Conservation (phyloP, 768 basidiomycete species). For the Rhodocollybia butyracea region DNA sequence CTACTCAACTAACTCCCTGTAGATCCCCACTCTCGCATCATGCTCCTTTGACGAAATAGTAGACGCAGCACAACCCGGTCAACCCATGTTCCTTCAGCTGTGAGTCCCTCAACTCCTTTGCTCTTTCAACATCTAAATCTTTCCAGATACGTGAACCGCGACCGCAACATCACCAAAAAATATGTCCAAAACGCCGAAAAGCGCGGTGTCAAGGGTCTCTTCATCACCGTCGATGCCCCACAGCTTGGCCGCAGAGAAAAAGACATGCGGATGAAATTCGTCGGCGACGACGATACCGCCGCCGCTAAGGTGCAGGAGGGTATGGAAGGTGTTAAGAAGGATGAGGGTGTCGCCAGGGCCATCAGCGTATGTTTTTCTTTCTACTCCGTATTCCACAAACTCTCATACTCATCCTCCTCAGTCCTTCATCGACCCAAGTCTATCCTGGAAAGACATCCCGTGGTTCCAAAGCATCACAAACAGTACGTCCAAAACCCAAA, state of each 20-base stretch:
- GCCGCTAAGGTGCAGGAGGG: constrained; percentile 46
- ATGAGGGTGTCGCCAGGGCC: constrained; percentile 91
- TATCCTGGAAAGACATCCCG: constrained; percentile 81
- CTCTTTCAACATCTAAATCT: background rate
- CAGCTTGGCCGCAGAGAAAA: constrained; percentile 93
- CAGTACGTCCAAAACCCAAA: constrained; percentile 19
- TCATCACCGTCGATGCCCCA: constrained; percentile 97
- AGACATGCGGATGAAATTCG: constrained; percentile 98
- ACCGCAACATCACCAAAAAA: constrained; percentile 78
- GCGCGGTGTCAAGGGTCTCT: constrained; percentile 88
- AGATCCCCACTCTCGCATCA: constrained; percentile 95
- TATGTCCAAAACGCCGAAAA: constrained; percentile 88
- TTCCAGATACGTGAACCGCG: constrained; percentile 84
- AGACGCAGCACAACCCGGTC: constrained; percentile 76
- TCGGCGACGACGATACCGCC: constrained; percentile 68
- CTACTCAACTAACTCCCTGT: background rate
- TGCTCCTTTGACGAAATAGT: constrained; percentile 96
- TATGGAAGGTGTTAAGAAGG: constrained; percentile 57
- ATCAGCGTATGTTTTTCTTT: constrained; percentile 55
- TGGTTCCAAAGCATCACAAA: constrained; percentile 69
- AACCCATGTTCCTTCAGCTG: constrained; percentile 86
- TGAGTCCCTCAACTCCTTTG: constrained; percentile 26
- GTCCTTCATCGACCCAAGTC: constrained; percentile 92
- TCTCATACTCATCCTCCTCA: constrained; percentile 23
- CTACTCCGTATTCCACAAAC: background rate